Percentiles rank a stretch among this genome's conserved stretches.
Evolutionary conservation across 768 basidiomycete genomes (phyloP).

Genomic region (Lenzites betulinus): DNA sequence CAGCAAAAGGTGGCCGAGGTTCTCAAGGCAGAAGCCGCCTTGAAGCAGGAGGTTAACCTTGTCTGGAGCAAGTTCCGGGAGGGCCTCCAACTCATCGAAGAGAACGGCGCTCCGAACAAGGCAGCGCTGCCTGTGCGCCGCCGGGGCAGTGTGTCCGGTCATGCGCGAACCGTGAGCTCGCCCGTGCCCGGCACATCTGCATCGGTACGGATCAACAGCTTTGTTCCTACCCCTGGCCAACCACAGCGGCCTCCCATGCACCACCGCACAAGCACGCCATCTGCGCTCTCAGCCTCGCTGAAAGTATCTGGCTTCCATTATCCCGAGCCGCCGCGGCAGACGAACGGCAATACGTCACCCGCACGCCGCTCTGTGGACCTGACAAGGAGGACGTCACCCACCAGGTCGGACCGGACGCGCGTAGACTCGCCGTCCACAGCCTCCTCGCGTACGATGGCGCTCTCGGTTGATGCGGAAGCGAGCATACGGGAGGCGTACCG

Average conservation of each 20-base stretch:
- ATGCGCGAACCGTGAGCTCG: slow-evolving; percentile 8
- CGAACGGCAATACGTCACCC: slow-evolving; percentile 15
- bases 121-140: slow-evolving; percentile 5
- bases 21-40: slow-evolving; percentile 51
- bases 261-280: slow-evolving; percentile 33
- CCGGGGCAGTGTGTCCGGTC: slow-evolving; percentile 16
- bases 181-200: slow-evolving; percentile 16
- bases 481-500: slow-evolving; percentile 41
- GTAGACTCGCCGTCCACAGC: slow-evolving; percentile 28
- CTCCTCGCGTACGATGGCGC: slow-evolving; percentile 26
- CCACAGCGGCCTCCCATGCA: slow-evolving; percentile 33
- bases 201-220: slow-evolving; percentile 50
- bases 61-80: slow-evolving; percentile 65
- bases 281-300: slow-evolving; percentile 73
- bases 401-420: slow-evolving; percentile 17
- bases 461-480: slow-evolving; percentile 23
- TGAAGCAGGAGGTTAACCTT: slow-evolving; percentile 58
- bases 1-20: slow-evolving; percentile 58
- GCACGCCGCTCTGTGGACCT: slow-evolving; percentile 5
- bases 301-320: slow-evolving; percentile 60
- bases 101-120: slow-evolving; percentile 1
- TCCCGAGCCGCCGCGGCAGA: slow-evolving; percentile 38
- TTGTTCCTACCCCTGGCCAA: slow-evolving; percentile 50
- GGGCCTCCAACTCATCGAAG: slow-evolving; percentile 1
- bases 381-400: slow-evolving; percentile 10